Evolutionary conservation across 495 filamentous ascomycete genomes (phyloP), one percentile per base, ranked within the genome.

Genomic region (Cercophora newfieldiana): DNA sequence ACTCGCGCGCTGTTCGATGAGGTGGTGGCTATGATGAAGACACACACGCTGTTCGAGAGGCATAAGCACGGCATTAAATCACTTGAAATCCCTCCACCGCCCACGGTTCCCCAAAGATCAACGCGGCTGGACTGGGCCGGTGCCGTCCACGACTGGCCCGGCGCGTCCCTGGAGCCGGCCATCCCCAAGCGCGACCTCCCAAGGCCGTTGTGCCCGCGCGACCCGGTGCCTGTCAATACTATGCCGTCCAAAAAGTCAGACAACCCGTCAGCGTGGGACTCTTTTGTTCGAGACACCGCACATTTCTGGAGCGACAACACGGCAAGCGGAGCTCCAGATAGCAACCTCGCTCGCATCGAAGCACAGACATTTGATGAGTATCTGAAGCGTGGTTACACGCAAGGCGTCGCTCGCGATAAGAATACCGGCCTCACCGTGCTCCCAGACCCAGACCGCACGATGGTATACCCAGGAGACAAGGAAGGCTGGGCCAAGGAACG

Each of bases 21-120:
- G 7, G 73, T 67, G 0, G 61, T 72, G 50, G 26, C 47, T 22
- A 74, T 70, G 67, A 64, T 67, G 1, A 64, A 58, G 29, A 60
- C 66, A 25, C 76, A 78, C 50, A 30, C 65, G 10, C 29, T 73
- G 14, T 76, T 75, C 24, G 68, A 76, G 26, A 19, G 62, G 21
- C 68, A 75, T 33, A 66, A 71, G 58, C 67, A 68, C 66, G 57
- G 59, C 0, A 51, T 63, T 1, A 66, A 58, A 2, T 37, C 69
- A 21, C 29, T 74, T 0, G 64, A 59, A n/a, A 57, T 68, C n/a
- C 12, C 31, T 12, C 50, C 18, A 16, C 69, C 63, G 26, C 58
- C 66, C 0, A 67, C 47, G 19, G 21, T 50, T 10, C 61, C 69
- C 24, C 31, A 65, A 50, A 57, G 25, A 64, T 64, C 69, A 16